A percentile compares a stretch with the other conserved stretches of the same genome.
phyloP scores from a whole-genome alignment of 2,329 filamentous ascomycete genomes.

The Sclerotinia glacialis region DNA sequence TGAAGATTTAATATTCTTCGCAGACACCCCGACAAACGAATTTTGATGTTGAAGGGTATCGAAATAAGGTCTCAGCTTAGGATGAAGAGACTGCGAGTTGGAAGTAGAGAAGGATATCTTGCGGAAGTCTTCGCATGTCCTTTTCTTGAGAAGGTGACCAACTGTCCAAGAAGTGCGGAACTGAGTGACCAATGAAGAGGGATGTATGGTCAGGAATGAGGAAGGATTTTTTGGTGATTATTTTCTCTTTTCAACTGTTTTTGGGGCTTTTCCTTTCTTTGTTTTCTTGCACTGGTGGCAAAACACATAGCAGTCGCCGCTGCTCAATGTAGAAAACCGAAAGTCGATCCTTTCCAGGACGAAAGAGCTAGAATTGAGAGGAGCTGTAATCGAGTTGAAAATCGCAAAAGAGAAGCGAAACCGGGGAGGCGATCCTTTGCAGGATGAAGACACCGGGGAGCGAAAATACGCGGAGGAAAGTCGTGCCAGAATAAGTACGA shows the following conservation, averaged over 20 bases:
- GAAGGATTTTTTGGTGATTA: neutral
- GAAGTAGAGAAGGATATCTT: neutral
- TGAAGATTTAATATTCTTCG: neutral
- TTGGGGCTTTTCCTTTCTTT: neutral
- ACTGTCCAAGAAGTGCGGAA: neutral
- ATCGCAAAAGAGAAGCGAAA: neutral
- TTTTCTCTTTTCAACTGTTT: conserved; percentile 1
- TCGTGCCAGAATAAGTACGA: neutral
- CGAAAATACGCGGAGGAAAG: neutral
- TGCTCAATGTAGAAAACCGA: neutral
- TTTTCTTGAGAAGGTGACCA: too few species aligned
- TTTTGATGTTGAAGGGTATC: neutral
- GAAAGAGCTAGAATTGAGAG: neutral
- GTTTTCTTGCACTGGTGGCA: neutral
- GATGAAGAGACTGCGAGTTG: neutral
- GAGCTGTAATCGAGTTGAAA: too few species aligned
- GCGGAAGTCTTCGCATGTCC: neutral
- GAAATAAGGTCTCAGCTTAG: neutral
- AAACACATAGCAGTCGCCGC: neutral
- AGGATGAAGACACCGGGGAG: neutral
- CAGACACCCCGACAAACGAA: neutral
- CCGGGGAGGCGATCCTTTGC: neutral
- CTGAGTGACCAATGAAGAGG: neutral
- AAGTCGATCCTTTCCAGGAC: neutral
- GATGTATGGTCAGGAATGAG: neutral